phyloP scores from a whole-genome alignment of 225 moss, liverwort and hornwort genomes.

The Anthoceros angustus region DNA sequence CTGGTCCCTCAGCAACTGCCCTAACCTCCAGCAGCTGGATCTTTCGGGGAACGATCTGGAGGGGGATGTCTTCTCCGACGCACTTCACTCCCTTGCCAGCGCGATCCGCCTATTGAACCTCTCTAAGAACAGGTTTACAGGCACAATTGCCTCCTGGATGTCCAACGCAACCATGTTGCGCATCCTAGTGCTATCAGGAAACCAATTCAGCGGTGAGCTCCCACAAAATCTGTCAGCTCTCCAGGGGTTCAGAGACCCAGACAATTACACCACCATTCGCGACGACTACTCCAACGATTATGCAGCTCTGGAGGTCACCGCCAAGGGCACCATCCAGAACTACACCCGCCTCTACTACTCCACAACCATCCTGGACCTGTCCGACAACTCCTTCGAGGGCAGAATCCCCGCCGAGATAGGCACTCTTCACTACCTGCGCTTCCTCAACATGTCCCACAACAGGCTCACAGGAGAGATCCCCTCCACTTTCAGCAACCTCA shows the following conservation, averaged over 20 bases:
- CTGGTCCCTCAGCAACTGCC: background rate
- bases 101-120: background rate
- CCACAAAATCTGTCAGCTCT: background rate
- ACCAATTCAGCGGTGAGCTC: background rate
- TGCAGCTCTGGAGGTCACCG: background rate
- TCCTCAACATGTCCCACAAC: slow-evolving; percentile 1
- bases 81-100: background rate
- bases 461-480: background rate
- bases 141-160: background rate
- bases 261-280: background rate
- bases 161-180: background rate
- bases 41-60: background rate
- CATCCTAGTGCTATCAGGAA: background rate
- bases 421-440: background rate
- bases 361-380: background rate
- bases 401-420: background rate
- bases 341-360: background rate
- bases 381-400: background rate
- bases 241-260: background rate
- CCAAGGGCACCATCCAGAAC: background rate
- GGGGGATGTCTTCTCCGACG: background rate
- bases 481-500: background rate
- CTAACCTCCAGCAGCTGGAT: background rate
- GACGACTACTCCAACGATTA: background rate
- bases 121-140: background rate